These are phyloP conservation scores for Physcomitrellopsis africana DNA, from an alignment of 225 moss, liverwort and hornwort genomes.

Conservation along the genomic window DNA sequence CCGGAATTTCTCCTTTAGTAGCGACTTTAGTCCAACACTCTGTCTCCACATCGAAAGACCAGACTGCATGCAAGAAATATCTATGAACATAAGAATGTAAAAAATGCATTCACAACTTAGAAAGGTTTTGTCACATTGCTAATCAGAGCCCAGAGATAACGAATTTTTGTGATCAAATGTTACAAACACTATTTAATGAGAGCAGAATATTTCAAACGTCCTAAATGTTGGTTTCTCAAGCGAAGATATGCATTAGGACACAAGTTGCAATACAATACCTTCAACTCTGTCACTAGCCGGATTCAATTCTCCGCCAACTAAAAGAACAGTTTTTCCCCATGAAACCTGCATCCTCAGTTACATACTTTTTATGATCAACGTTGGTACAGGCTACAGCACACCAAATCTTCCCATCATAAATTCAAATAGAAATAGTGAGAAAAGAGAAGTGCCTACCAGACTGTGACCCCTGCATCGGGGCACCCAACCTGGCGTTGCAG, in stretches of 20 bases:
- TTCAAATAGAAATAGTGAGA: conserved; percentile 20
- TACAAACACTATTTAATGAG: neutral
- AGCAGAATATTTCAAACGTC: neutral
- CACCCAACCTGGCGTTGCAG: conserved; percentile 41
- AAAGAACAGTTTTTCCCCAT: conserved; percentile 87
- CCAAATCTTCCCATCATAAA: conserved; percentile 1
- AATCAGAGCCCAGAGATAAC: neutral
- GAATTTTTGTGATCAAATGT: neutral
- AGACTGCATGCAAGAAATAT: conserved; percentile 48
- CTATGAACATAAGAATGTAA: neutral
- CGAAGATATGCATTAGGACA: neutral
- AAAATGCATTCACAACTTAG: neutral
- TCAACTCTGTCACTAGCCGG: conserved; percentile 61
- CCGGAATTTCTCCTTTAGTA: conserved; percentile 83
- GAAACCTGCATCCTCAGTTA: conserved; percentile 64
- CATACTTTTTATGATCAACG: conserved; percentile 25
- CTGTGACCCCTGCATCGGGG: conserved; percentile 84
- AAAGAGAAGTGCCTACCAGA: conserved; percentile 65
- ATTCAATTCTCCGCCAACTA: conserved; percentile 73
- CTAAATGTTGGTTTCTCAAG: neutral
- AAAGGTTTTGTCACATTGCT: neutral
- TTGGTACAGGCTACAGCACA: conserved; percentile 4
- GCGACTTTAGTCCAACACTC: conserved; percentile 75
- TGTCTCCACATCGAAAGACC: conserved; percentile 89
- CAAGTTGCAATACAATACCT: conserved; percentile 40